Conservation (phyloP, 768 basidiomycete genomes). For the Collybiopsis confluens region DNA sequence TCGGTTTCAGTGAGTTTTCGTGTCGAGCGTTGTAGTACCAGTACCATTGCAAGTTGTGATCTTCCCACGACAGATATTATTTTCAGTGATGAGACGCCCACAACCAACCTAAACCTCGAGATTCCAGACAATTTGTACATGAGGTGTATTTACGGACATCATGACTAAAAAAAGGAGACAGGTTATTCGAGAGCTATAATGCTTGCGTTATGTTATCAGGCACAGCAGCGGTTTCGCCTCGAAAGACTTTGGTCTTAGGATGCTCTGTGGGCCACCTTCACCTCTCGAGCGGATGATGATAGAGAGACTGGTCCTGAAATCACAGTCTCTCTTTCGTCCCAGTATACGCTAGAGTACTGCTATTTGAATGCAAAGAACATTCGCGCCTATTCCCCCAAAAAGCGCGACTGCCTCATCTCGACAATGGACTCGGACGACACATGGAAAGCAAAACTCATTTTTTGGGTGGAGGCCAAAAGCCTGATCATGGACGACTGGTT, state of each 20-base stretch:
- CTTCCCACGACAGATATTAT: too few species aligned
- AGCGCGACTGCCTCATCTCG: background rate
- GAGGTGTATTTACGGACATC: too few species aligned
- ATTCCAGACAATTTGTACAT: too few species aligned
- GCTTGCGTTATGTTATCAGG: too few species aligned
- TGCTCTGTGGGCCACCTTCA: background rate
- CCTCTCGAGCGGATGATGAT: background rate
- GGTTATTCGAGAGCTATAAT: too few species aligned
- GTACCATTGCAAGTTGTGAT: too few species aligned
- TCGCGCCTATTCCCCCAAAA: background rate
- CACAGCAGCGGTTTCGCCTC: too few species aligned
- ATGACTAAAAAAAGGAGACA: too few species aligned
- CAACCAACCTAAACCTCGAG: too few species aligned
- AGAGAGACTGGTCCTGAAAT: background rate
- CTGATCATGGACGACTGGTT: background rate
- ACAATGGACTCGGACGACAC: background rate
- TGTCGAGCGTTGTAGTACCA: too few species aligned
- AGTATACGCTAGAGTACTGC: background rate
- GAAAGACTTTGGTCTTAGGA: background rate
- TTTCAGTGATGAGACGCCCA: too few species aligned
- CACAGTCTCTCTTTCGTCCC: background rate
- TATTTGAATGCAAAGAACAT: background rate
- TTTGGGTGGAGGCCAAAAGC: background rate
- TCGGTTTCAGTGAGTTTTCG: too few species aligned
- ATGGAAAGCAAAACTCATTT: background rate